Percentiles rank a stretch among this genome's conserved stretches.
Evolutionary conservation across 1,284 basidiomycete species (phyloP).

Genomic region (Pseudozyma hubeiensis): DNA sequence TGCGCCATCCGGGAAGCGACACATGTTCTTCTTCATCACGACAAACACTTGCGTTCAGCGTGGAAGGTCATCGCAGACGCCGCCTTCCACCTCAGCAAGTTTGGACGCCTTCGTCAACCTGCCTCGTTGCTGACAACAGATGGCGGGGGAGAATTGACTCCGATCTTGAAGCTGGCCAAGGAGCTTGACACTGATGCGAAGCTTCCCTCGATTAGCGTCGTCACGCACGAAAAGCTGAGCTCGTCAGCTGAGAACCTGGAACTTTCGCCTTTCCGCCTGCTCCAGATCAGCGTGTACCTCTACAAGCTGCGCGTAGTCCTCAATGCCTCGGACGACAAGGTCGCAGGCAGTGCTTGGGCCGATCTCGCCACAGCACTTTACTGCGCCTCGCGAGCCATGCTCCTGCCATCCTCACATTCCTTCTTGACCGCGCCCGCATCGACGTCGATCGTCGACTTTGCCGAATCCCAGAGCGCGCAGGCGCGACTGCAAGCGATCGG

Average conservation of each 20-base stretch:
- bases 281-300: conserved; percentile 48
- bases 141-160: conserved; percentile 12
- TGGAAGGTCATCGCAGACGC: conserved; percentile 92
- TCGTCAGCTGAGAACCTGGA: neutral
- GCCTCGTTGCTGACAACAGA: conserved; percentile 5
- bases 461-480: conserved; percentile 67
- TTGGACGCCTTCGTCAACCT: conserved; percentile 24
- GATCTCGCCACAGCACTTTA: conserved; percentile 62
- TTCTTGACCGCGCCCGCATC: conserved; percentile 70
- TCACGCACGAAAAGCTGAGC: conserved; percentile 27
- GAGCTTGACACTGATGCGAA: conserved; percentile 54
- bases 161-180: conserved; percentile 40
- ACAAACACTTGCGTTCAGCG: conserved; percentile 69
- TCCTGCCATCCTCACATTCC: conserved; percentile 26
- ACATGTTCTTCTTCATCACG: conserved; percentile 73
- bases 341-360: conserved; percentile 61
- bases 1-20: conserved; percentile 75
- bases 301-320: conserved; percentile 63
- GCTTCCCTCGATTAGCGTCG: conserved; percentile 52
- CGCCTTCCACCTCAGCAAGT: conserved; percentile 71
- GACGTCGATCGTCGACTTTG: conserved; percentile 70
- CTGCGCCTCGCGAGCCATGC: conserved; percentile 26
- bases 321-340: conserved; percentile 52
- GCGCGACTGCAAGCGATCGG: conserved; percentile 74
- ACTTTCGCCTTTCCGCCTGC: conserved; percentile 18